Evolutionary conservation across 345 rosid genomes (phyloP).

Genomic region (Carallia brachiata): DNA sequence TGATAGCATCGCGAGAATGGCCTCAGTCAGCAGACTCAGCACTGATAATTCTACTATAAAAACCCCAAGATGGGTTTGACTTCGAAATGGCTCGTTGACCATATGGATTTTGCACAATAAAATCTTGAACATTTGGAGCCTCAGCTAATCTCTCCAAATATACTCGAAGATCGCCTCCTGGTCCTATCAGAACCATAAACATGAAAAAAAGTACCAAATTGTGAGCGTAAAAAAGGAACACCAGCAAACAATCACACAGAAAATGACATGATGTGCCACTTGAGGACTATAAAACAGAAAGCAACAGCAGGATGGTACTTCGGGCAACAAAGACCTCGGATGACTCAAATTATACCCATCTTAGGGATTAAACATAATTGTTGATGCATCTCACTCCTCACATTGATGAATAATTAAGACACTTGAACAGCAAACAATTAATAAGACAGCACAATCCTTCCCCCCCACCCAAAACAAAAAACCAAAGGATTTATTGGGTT

Average conservation of each 20-base stretch:
- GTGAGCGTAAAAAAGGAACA: too few relatives aligned
- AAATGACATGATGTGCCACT: neutral
- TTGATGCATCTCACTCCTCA: too few relatives aligned
- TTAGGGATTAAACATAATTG: neutral
- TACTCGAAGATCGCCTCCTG: constrained; percentile 66
- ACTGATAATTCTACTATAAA: constrained; percentile 40
- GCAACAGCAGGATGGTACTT: neutral
- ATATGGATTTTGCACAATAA: constrained; percentile 61
- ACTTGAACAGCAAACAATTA: too few relatives aligned
- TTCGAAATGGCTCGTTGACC: constrained; percentile 72
- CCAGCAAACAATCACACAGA: too few relatives aligned
- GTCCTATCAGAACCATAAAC: constrained; percentile 40
- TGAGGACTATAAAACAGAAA: neutral
- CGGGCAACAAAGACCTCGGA: neutral
- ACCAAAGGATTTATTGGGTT: too few relatives aligned
- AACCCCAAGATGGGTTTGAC: constrained; percentile 52
- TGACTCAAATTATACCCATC: neutral
- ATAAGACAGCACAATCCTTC: too few relatives aligned
- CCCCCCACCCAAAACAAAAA: too few relatives aligned
- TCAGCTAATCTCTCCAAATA: constrained; percentile 63
- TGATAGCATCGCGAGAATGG: neutral
- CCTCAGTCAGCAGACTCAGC: neutral
- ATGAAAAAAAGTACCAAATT: neutral
- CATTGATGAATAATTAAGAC: too few relatives aligned
- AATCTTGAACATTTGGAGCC: constrained; percentile 58